These are phyloP conservation scores for Kalmanozyma brasiliensis DNA, from an alignment of 1,284 basidiomycete species.

Conservation along the genomic window DNA sequence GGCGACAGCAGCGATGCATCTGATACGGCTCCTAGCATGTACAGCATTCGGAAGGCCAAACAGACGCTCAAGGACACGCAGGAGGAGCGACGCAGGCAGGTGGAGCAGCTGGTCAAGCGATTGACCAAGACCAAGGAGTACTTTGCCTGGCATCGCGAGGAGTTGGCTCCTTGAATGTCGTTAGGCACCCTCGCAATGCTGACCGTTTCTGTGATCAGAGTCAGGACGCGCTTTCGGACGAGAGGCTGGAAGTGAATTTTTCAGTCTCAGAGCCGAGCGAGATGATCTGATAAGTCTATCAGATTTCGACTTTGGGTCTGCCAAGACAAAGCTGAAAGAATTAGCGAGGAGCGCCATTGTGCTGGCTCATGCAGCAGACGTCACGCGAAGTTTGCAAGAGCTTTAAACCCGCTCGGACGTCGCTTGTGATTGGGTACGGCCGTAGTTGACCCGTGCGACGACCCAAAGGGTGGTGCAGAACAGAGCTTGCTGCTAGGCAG, in stretches of 20 bases:
- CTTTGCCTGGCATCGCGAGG: conserved; percentile 51
- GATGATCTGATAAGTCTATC: conserved; percentile 20
- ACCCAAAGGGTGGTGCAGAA: too few species aligned
- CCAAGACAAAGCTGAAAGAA: conserved; percentile 1
- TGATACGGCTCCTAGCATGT: conserved; percentile 17
- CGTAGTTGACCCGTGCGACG: too few species aligned
- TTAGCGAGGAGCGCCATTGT: not conserved
- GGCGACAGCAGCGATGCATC: not conserved
- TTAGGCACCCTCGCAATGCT: too few species aligned
- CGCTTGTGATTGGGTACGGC: not conserved
- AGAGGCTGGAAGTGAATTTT: too few species aligned
- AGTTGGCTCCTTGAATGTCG: conserved; percentile 31
- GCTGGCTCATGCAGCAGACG: too few species aligned
- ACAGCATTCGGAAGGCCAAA: conserved; percentile 42
- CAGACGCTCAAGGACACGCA: conserved; percentile 44
- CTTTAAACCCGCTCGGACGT: not conserved
- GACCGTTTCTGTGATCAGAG: too few species aligned
- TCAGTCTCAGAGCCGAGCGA: conserved; percentile 2
- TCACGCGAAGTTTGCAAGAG: too few species aligned
- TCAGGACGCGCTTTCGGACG: too few species aligned
- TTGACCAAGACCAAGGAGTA: conserved; percentile 43
- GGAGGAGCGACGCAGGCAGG: conserved; percentile 34
- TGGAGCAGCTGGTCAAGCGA: conserved; percentile 32
- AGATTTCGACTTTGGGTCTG: not conserved
- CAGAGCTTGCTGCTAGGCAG: too few species aligned